phyloP scores from a whole-genome alignment of 169 alveolate genomes.

The Neospora caninum region DNA sequence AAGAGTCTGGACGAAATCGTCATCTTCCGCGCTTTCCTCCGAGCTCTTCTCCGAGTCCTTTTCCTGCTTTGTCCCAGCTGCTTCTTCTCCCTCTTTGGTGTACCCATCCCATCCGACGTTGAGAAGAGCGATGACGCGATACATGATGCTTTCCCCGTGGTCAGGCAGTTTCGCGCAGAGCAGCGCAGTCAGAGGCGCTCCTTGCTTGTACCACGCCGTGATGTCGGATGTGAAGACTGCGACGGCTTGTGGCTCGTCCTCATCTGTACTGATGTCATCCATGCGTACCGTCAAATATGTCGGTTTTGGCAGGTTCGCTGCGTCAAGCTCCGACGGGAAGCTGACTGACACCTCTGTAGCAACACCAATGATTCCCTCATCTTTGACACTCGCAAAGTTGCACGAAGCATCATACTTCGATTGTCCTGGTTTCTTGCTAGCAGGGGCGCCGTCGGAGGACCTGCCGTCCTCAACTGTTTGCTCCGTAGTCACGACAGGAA shows the following conservation, averaged over 20 bases:
- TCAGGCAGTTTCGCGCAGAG: conserved; percentile 29
- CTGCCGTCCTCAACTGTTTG: not conserved
- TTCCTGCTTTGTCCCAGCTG: not conserved
- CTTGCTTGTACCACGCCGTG: conserved; percentile 22
- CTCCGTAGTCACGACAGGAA: not conserved
- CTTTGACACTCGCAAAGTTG: conserved; percentile 7
- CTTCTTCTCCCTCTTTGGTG: not conserved
- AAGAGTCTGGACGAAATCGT: not conserved
- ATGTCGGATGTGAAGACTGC: conserved; percentile 18
- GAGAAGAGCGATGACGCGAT: not conserved
- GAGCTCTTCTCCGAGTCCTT: not conserved
- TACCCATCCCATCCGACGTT: conserved; percentile 26
- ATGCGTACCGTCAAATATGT: conserved; percentile 17
- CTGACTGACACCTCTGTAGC: not conserved
- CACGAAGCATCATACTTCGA: conserved; percentile 11
- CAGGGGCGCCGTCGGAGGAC: not conserved
- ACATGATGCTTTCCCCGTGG: conserved; percentile 20
- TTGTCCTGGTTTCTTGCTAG: not conserved
- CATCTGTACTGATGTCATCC: conserved; percentile 29
- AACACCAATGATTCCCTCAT: not conserved
- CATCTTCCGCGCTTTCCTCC: not conserved
- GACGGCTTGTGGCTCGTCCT: conserved; percentile 26
- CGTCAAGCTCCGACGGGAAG: not conserved
- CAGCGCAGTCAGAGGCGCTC: not conserved
- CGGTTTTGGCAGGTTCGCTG: not conserved